phyloP scores from a whole-genome alignment of 2,329 filamentous ascomycete genomes.

The Colletotrichum euphorbiae region DNA sequence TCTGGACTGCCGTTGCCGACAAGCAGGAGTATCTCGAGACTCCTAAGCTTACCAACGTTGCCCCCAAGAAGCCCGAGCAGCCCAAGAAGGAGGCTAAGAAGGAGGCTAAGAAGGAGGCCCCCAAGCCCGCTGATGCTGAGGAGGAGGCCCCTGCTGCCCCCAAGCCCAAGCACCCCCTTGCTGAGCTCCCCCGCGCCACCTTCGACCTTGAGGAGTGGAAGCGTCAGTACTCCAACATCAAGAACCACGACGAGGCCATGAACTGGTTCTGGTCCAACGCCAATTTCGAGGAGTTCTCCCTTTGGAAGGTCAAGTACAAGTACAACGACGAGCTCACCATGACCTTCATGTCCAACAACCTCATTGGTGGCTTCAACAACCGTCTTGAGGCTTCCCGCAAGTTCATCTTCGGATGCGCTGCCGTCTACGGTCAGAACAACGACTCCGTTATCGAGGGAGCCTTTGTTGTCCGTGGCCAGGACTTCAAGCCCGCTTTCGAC shows the following conservation, averaged over 20 bases:
- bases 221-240: conserved; percentile 92
- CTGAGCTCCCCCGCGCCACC: conserved; percentile 81
- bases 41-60: conserved; percentile 75
- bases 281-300: conserved; percentile 93
- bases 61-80: conserved; percentile 83
- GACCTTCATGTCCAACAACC: conserved; percentile 99
- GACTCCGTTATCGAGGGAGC: conserved; percentile 92
- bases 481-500: conserved; percentile 87
- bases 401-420: conserved; percentile 92
- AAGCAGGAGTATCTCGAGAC: conserved; percentile 85
- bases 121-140: conserved; percentile 52
- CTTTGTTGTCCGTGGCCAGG: conserved; percentile 94
- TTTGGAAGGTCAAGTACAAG: conserved; percentile 97
- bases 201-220: conserved; percentile 97
- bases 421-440: conserved; percentile 90
- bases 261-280: conserved; percentile 99
- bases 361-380: conserved; percentile 97
- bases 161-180: conserved; percentile 97
- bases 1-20: conserved; percentile 84
- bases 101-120: conserved; percentile 45
- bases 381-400: conserved; percentile 98
- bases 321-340: conserved; percentile 98
- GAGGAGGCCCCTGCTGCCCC: conserved; percentile 70
- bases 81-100: conserved; percentile 69
- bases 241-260: conserved; percentile 78